These are phyloP conservation scores for Floccularia luteovirens DNA, from an alignment of 768 basidiomycete genomes.

Conservation along the genomic window DNA sequence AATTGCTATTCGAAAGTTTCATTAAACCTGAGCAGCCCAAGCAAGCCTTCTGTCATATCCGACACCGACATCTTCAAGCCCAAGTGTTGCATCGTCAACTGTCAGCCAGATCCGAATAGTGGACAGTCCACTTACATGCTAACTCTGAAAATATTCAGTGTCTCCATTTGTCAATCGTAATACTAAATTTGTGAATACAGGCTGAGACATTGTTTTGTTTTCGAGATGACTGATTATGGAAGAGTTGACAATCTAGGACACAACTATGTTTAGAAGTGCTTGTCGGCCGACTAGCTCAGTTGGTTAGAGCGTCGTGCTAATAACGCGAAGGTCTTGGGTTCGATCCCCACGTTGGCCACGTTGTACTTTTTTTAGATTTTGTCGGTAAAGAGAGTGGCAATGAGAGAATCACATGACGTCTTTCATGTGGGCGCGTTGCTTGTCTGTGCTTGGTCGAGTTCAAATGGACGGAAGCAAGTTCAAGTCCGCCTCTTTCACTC, in stretches of 20 bases:
- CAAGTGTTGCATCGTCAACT: slow-evolving; percentile 26
- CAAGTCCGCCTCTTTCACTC: slow-evolving; percentile 1
- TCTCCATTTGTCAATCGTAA: not conserved
- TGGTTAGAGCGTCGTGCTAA: slow-evolving; percentile 93
- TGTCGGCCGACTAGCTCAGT: slow-evolving; percentile 83
- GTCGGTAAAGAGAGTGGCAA: not conserved
- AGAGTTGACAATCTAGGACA: too few species aligned
- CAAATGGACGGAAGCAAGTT: not conserved
- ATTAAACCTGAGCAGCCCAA: too few species aligned
- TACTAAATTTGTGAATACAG: not conserved
- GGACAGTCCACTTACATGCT: not conserved
- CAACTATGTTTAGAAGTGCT: too few species aligned
- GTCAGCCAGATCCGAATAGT: slow-evolving; percentile 26
- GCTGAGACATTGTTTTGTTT: not conserved
- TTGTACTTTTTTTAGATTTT: not conserved
- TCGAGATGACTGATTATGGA: too few species aligned
- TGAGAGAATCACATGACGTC: not conserved
- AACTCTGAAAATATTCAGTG: not conserved
- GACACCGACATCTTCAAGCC: slow-evolving; percentile 44
- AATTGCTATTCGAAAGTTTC: too few species aligned
- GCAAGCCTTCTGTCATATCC: slow-evolving; percentile 50
- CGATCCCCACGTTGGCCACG: not conserved
- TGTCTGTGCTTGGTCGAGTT: not conserved
- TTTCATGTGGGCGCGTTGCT: not conserved
- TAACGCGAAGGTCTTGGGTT: slow-evolving; percentile 69